A percentile compares a stretch with the other conserved stretches of the same genome.
Conservation (phyloP, 345 rosid species). For the Murraya koenigii region DNA sequence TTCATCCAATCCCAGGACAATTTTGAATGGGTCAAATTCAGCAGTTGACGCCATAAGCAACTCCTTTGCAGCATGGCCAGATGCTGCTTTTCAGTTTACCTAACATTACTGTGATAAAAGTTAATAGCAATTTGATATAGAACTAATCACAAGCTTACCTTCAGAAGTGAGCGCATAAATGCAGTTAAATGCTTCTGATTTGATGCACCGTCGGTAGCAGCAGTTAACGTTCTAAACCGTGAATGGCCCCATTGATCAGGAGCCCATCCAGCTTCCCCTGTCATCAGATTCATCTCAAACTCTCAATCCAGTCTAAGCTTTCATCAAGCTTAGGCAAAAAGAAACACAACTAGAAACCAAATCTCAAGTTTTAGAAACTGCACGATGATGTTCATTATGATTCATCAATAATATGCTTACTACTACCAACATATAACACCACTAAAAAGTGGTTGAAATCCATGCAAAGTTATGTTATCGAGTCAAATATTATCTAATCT, state of each 20-base stretch:
- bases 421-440: neutral
- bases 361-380: neutral
- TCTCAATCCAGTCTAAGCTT: constrained; percentile 11
- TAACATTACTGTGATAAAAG: neutral
- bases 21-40: neutral
- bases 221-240: constrained; percentile 59
- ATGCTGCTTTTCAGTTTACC: neutral
- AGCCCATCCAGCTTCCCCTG: constrained; percentile 98
- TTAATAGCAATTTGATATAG: constrained; percentile 1
- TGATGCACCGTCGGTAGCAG: constrained; percentile 49
- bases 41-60: neutral
- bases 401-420: neutral
- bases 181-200: constrained; percentile 72
- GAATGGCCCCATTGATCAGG: constrained; percentile 96
- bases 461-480: neutral
- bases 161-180: constrained; percentile 89
- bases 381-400: too few relatives aligned
- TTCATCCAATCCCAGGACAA: neutral
- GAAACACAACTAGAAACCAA: neutral
- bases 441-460: neutral
- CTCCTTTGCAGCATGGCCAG: neutral
- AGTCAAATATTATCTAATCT: neutral
- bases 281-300: constrained; percentile 20
- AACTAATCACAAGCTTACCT: constrained; percentile 46
- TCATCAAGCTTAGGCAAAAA: constrained; percentile 1